Evolutionary conservation across 78 protist species (phyloP).

Genomic region (Chrysochromulina parva): DNA sequence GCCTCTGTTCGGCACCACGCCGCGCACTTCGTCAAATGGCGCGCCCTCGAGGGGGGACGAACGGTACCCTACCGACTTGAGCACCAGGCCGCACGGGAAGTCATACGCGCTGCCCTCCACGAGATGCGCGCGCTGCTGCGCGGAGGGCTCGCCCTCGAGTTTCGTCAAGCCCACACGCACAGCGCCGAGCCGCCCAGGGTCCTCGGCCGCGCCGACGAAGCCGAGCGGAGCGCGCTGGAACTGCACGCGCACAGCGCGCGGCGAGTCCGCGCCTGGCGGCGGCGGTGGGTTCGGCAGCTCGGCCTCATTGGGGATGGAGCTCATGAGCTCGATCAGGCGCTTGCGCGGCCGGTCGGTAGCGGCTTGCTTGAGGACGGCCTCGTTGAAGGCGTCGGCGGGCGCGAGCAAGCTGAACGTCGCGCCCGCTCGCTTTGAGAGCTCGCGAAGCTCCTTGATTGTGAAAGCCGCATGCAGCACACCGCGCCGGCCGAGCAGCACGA

Average conservation of each 20-base stretch:
- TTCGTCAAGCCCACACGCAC: neutral
- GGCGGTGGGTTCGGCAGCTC: neutral
- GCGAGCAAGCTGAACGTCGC: neutral
- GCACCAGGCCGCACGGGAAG: neutral
- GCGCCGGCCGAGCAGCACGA: conserved; percentile 63
- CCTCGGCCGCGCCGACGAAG: neutral
- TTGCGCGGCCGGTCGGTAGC: neutral
- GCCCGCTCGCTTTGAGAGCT: neutral
- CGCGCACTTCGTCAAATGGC: conserved; percentile 12
- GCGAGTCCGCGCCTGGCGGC: neutral
- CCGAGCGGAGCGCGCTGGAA: neutral
- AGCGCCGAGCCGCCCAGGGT: neutral
- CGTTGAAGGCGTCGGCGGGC: neutral
- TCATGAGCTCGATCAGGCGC: conserved; percentile 17
- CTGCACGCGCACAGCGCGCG: neutral
- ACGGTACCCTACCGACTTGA: conserved; percentile 28
- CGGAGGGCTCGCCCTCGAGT: neutral
- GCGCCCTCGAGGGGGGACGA: conserved; percentile 8
- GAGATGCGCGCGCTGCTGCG: neutral
- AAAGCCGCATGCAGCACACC: conserved; percentile 57
- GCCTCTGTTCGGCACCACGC: neutral
- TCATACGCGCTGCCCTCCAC: neutral
- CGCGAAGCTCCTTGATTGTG: conserved; percentile 35
- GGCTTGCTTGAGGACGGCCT: neutral
- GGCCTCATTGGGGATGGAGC: too few relatives aligned